Base-by-base conservation (phyloP, 208 protist species). In the Crithidia thermophila region DNA sequence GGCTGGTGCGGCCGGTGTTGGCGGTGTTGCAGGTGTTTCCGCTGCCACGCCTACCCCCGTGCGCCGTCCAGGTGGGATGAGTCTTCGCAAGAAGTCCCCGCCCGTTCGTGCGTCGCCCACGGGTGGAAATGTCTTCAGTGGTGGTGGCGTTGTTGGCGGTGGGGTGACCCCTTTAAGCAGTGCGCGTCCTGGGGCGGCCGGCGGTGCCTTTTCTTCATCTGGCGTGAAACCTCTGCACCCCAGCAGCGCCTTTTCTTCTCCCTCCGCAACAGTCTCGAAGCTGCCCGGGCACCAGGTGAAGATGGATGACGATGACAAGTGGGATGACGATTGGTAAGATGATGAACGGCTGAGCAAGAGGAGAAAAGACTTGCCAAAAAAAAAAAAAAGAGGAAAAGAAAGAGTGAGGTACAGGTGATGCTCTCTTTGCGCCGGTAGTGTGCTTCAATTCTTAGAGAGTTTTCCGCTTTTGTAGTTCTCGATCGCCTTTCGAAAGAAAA, bases 261-360 rank as follows among this genome's bases (percentile, higher is more conserved):
- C 49, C 18, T 36, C 39, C 20, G 59, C 50, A 9, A 49, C 46
- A 3, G 21, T 23, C 3, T 28, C 28, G 7, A 69, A 51, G 20
- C 30, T 47, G 25, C 9, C 50, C 0, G 52, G 47, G 9, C 69
- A 75, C 11, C 49, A 64, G n/a, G 63, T 77, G 57, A 66, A 57
- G 8, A 62, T 72, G n/a, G 57, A 79, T 45, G 76, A 82, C 21
- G 79, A 82, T 28, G 85, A 87, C 8, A 71, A 83, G 20, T 85
- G 81, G 85, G 81, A 80, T 68, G 79, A 82, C 31, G 76, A 89
- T 36, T 89, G 83, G 83, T 89, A 67, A 36, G n/a, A n/a, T n/a
- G n/a, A n/a, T n/a, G n/a, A n/a, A n/a, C n/a, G n/a, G n/a, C n/a
- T n/a, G n/a, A n/a, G n/a, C n/a, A n/a, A n/a, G n/a, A n/a, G n/a